Evolutionary conservation across 306 rosid species (phyloP).

Genomic region (Cyclanthera cordifolia): DNA sequence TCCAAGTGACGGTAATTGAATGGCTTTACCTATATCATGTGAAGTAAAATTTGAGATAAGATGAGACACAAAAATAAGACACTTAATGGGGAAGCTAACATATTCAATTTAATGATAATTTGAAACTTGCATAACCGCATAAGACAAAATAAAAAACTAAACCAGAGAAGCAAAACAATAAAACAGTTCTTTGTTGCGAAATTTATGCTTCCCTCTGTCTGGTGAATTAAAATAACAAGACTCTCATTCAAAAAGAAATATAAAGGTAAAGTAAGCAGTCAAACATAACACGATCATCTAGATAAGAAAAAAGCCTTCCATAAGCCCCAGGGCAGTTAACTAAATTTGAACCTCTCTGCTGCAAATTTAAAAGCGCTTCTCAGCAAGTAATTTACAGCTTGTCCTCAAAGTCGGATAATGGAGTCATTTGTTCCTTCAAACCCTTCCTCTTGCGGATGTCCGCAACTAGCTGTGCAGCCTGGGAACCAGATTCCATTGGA

Average conservation of each 20-base stretch:
- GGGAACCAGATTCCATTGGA: conserved; percentile 66
- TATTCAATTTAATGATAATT: neutral
- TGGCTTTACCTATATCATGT: neutral
- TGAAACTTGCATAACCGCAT: neutral
- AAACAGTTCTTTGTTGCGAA: neutral
- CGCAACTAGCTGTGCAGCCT: conserved; percentile 40
- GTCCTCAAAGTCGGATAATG: conserved; percentile 29
- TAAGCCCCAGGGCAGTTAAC: neutral
- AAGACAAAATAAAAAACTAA: neutral
- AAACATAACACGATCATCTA: neutral
- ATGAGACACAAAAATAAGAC: neutral
- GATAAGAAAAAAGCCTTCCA: neutral
- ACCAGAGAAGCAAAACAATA: neutral
- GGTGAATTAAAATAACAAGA: neutral
- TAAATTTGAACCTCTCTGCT: neutral
- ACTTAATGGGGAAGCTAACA: neutral
- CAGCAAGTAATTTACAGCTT: conserved; percentile 13
- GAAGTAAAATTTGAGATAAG: neutral
- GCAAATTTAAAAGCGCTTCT: neutral
- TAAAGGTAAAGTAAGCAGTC: neutral
- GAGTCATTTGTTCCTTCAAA: conserved; percentile 40
- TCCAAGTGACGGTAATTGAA: neutral
- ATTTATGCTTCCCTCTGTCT: neutral
- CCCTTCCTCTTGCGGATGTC: conserved; percentile 95
- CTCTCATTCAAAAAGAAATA: neutral